phyloP scores from a whole-genome alignment of 768 basidiomycete species.

The Boletus tylopilopsis region DNA sequence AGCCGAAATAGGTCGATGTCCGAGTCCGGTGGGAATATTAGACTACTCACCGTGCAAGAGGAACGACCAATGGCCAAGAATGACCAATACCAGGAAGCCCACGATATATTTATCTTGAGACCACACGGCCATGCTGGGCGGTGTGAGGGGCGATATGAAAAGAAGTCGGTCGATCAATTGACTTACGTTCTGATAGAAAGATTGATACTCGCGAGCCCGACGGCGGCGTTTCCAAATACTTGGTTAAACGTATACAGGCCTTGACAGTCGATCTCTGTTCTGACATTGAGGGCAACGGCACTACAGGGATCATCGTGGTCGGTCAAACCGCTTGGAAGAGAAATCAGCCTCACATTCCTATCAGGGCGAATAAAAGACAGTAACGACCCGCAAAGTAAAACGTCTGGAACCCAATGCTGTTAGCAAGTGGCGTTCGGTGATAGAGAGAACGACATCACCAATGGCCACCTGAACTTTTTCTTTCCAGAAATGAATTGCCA shows the following conservation, averaged over 20 bases:
- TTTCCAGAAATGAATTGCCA: slow-evolving; percentile 57
- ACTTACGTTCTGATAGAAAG: slow-evolving; percentile 65
- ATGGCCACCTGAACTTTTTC: slow-evolving; percentile 61
- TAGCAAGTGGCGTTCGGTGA: background rate
- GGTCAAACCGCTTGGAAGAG: background rate
- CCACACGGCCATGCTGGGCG: slow-evolving; percentile 65
- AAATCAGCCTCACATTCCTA: slow-evolving; percentile 56
- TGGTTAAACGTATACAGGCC: slow-evolving; percentile 66
- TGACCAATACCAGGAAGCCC: slow-evolving; percentile 48
- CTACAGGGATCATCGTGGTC: slow-evolving; percentile 30
- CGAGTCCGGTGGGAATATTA: background rate
- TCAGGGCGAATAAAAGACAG: slow-evolving; percentile 56
- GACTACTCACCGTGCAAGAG: slow-evolving; percentile 53
- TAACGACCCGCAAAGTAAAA: slow-evolving; percentile 74
- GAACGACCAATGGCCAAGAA: slow-evolving; percentile 70
- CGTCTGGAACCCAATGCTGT: slow-evolving; percentile 38
- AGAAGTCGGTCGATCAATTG: background rate
- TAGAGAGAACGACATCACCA: slow-evolving; percentile 39
- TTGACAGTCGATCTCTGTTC: slow-evolving; percentile 59
- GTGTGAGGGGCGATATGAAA: background rate
- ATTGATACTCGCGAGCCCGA: slow-evolving; percentile 70
- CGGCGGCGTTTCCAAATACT: slow-evolving; percentile 60
- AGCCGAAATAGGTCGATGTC: background rate
- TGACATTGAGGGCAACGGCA: slow-evolving; percentile 56
- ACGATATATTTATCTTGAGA: slow-evolving; percentile 53